Percentiles rank a stretch among this genome's conserved stretches.
phyloP scores from a whole-genome alignment of 768 basidiomycete genomes.

The Tylopilus rubrobrunneus region DNA sequence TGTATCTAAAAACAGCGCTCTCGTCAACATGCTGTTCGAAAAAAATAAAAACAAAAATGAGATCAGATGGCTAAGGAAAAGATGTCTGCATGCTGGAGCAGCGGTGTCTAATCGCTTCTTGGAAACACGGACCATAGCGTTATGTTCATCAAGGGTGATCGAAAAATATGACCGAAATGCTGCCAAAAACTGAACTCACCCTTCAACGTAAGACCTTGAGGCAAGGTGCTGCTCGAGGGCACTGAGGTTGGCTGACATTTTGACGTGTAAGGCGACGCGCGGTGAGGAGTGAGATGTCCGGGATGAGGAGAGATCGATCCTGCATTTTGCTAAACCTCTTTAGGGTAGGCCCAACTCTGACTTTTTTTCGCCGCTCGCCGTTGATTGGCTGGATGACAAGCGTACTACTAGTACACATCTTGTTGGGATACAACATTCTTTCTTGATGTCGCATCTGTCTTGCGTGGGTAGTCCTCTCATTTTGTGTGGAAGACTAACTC shows the following conservation, averaged over 20 bases:
- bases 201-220: constrained; percentile 85
- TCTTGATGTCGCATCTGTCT: no score
- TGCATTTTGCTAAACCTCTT: constrained; percentile 19
- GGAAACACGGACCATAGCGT: constrained; percentile 97
- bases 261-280: constrained; percentile 14
- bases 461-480: no score
- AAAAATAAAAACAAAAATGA: constrained; percentile 6
- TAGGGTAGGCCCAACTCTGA: constrained; percentile 28
- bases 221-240: constrained; percentile 86
- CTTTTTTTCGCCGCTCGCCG: background rate
- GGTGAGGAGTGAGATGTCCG: constrained; percentile 19
- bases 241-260: constrained; percentile 63
- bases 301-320: constrained; percentile 29
- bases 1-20: constrained; percentile 52
- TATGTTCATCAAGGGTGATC: constrained; percentile 54
- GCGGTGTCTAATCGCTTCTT: constrained; percentile 94
- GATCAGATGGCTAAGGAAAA: constrained; percentile 73
- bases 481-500: background rate
- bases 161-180: constrained; percentile 4
- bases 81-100: constrained; percentile 70
- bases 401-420: background rate
- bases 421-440: no score
- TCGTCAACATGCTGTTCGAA: constrained; percentile 4
- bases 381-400: constrained; percentile 13
- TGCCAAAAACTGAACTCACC: constrained; percentile 53